These are phyloP conservation scores for Trichoderma guizhouense DNA, from an alignment of 2,329 filamentous ascomycete genomes.

Conservation along the genomic window DNA sequence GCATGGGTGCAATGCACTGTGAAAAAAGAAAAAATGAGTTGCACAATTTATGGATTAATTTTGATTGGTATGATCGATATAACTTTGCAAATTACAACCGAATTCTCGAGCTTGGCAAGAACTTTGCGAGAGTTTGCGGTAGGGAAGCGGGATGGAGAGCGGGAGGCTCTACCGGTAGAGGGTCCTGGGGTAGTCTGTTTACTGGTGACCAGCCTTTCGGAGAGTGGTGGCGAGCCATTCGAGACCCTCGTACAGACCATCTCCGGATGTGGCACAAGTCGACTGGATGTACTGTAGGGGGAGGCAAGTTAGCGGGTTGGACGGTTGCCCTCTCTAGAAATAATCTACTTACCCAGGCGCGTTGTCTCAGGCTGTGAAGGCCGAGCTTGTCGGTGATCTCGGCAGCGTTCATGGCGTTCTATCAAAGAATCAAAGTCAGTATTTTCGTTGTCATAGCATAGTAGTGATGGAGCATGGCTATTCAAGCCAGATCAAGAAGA, in stretches of 20 bases:
- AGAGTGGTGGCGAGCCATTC: conserved; percentile 86
- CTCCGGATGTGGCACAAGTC: conserved; percentile 96
- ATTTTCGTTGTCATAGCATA: not conserved
- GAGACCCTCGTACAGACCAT: conserved; percentile 99
- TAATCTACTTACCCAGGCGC: conserved; percentile 85
- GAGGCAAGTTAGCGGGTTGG: not conserved
- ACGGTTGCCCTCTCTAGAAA: not conserved
- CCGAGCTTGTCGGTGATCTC: conserved; percentile 99
- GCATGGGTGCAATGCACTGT: conserved; percentile 17
- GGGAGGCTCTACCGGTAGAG: conserved; percentile 30
- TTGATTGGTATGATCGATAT: conserved; percentile 53
- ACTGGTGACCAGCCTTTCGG: conserved; percentile 68
- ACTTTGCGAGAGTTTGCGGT: conserved; percentile 41
- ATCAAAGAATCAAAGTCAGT: conserved; percentile 22
- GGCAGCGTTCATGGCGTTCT: conserved; percentile 99
- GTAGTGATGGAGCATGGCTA: not conserved
- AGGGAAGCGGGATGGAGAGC: conserved; percentile 34
- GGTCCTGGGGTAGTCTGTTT: conserved; percentile 41
- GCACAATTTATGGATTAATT: conserved; percentile 44
- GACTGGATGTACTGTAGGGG: conserved; percentile 89
- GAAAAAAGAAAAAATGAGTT: conserved; percentile 26
- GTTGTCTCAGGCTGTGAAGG: conserved; percentile 97
- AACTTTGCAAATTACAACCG: conserved; percentile 58
- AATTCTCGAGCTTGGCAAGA: conserved; percentile 46
- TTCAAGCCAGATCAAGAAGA: not conserved